Evolutionary conservation across 208 protist species (phyloP).

Genomic region (Crithidia thermophila): DNA sequence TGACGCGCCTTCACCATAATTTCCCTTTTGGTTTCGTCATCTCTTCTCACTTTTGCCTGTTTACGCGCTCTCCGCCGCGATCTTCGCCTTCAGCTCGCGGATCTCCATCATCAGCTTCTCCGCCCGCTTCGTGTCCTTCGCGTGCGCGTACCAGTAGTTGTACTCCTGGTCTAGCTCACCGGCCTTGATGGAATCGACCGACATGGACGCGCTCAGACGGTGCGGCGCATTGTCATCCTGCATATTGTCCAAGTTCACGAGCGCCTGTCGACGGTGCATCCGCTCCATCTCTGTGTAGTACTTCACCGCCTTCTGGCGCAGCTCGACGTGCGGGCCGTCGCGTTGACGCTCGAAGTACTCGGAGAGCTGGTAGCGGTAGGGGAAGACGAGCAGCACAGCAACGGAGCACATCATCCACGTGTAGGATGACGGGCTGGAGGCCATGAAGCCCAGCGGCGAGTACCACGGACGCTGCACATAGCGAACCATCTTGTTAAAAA

Average conservation of each 20-base stretch:
- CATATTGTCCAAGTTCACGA: constrained; percentile 72
- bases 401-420: constrained; percentile 43
- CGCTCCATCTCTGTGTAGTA: constrained; percentile 91
- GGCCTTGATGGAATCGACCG: constrained; percentile 51
- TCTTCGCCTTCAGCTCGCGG: constrained; percentile 74
- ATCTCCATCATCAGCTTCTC: constrained; percentile 88
- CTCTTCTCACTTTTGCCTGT: constrained; percentile 8
- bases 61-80: constrained; percentile 24
- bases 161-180: constrained; percentile 78
- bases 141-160: constrained; percentile 89
- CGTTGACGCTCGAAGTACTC: constrained; percentile 90
- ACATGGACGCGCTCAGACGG: constrained; percentile 51
- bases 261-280: constrained; percentile 85
- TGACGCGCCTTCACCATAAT: background rate
- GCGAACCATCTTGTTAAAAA: constrained; percentile 84
- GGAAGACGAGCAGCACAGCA: constrained; percentile 46
- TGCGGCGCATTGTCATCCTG: constrained; percentile 72
- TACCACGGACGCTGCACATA: constrained; percentile 89
- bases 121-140: constrained; percentile 79
- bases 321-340: constrained; percentile 70
- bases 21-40: background rate
- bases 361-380: constrained; percentile 79
- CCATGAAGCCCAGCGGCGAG: constrained; percentile 87
- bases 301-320: constrained; percentile 76
- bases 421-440: constrained; percentile 63